Evolutionary conservation across 2,329 filamentous ascomycete genomes (phyloP), one percentile per base, ranked within the genome.

Genomic region (Paraconiothyrium brasiliense): DNA sequence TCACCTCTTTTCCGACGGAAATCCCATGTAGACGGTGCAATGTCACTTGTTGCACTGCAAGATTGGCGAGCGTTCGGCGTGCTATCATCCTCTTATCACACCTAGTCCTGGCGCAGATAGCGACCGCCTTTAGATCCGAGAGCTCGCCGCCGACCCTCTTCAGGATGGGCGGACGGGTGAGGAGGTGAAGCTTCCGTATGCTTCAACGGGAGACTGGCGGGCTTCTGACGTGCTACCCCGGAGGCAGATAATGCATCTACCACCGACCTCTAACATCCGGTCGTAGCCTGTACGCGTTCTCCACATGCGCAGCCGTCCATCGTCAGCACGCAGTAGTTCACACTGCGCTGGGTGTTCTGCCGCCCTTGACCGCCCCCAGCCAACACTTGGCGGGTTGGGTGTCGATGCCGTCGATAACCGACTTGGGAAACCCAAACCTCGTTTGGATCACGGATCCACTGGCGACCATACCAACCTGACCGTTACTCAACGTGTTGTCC

Each of bases 381-480:
- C 22, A 46, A 22, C 43, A 20, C 43, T 46, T 46, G 43, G 43
- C 43, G 43, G 43, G 43, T 37, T 37, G 35, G 14, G 4, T 10
- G 35, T 24, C 20, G 43, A 59, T 65, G 69, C 73, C 73, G 72
- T 66, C 55, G 62, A 75, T 76, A 76, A 60, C 73, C 73, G 72
- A 62, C 59, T 67, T 63, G 59, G 73, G 73, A 66, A 72, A 74
- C 64, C 62, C 52, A 64, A 70, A 68, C 72, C 72, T 67, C 64
- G 54, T 64, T 66, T 58, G 54, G 60, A 20, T 59, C 55, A 54
- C 55, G 57, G 55, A 66, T 56, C 59, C 67, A 57, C 61, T 61
- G 39, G 64, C 44, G 20, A 43, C 51, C 37, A 41, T 16, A 54
- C 51, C 24, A 48, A n/a, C 24, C 13, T 24, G 11, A 34, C 22